Conservation (phyloP, 805 yeast species). For the Zygosaccharomyces bailii region DNA sequence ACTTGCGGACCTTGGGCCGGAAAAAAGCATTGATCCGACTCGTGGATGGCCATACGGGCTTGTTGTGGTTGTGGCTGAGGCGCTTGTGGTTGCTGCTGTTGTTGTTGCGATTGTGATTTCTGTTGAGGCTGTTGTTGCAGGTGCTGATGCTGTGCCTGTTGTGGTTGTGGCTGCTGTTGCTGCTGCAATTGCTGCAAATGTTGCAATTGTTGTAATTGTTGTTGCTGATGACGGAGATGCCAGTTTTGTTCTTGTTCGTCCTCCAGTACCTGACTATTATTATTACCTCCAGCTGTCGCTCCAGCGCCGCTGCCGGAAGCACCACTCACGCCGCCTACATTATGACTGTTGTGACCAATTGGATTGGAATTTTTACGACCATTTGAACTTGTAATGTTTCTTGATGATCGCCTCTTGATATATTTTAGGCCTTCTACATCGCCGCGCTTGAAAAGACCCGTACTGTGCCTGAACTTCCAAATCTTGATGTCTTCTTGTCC, state of each 20-base stretch:
- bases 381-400: conserved; percentile 25
- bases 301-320: too few species aligned
- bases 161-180: conserved; percentile 12
- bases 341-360: neutral
- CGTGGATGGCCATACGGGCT: conserved; percentile 9
- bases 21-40: neutral
- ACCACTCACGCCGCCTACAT: conserved; percentile 19
- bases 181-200: conserved; percentile 15
- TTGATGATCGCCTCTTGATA: conserved; percentile 71
- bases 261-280: conserved; percentile 33
- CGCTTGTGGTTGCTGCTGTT: conserved; percentile 10
- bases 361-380: conserved; percentile 18
- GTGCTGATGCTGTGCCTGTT: conserved; percentile 11
- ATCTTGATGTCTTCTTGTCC: conserved; percentile 25
- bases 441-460: conserved; percentile 75
- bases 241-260: conserved; percentile 41
- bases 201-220: conserved; percentile 36
- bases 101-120: conserved; percentile 9
- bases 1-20: conserved; percentile 8
- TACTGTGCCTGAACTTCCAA: conserved; percentile 91
- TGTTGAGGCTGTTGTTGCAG: conserved; percentile 11
- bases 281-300: too few species aligned
- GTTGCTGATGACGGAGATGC: conserved; percentile 11
- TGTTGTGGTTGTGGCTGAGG: conserved; percentile 11
- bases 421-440: conserved; percentile 67